phyloP scores from a whole-genome alignment of 805 yeast genomes.

The Zygosaccharomyces lentus region DNA sequence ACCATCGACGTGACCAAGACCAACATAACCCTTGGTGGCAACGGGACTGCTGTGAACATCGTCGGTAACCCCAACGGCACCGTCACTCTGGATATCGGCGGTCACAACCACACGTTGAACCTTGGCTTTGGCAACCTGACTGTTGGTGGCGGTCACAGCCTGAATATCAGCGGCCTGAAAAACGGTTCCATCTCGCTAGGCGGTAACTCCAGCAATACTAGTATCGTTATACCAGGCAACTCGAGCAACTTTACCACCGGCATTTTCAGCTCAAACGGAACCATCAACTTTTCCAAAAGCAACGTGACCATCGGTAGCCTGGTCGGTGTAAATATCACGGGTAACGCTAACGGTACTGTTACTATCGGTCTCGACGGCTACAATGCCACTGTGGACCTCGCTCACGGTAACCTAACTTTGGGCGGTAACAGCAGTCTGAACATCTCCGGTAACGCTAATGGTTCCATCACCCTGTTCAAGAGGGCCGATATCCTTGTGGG shows the following conservation, averaged over 20 bases:
- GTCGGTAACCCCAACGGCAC: neutral
- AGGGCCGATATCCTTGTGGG: neutral
- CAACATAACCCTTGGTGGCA: neutral
- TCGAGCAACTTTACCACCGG: too few relatives aligned
- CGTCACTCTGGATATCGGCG: neutral
- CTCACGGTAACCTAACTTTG: neutral
- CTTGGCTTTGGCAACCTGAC: neutral
- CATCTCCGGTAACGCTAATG: constrained; percentile 2
- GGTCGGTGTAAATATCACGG: neutral
- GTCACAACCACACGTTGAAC: neutral
- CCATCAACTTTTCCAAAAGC: neutral
- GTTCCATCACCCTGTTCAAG: constrained; percentile 4
- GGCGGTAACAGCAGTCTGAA: constrained; percentile 2
- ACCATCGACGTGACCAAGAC: neutral
- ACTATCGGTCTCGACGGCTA: neutral
- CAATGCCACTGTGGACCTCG: constrained; percentile 2
- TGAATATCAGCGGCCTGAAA: too few relatives aligned
- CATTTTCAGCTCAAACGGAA: neutral
- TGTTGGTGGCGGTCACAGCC: too few relatives aligned
- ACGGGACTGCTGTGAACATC: neutral
- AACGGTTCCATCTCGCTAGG: neutral
- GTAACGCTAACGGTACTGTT: neutral
- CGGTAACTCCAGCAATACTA: neutral
- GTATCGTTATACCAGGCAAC: too few relatives aligned
- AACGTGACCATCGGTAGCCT: constrained; percentile 1